Percentiles rank a stretch among this genome's conserved stretches.
Evolutionary conservation across 2,329 filamentous ascomycete genomes (phyloP).

Genomic region (Colletotrichum viniferum): DNA sequence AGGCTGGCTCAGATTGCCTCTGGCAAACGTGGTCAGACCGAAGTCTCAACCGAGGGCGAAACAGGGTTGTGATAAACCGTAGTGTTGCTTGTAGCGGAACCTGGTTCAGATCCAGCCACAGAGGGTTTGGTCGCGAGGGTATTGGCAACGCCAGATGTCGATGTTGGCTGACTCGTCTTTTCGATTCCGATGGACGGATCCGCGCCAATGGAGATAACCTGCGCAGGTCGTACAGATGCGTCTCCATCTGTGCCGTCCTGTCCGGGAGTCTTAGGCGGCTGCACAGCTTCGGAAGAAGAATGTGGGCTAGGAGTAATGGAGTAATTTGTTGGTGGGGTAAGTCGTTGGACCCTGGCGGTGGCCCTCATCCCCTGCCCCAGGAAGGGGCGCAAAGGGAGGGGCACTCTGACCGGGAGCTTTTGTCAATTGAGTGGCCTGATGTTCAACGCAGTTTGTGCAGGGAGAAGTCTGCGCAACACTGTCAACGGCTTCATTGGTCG

Average conservation of each 20-base stretch:
- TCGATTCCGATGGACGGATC: background rate
- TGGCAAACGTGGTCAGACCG: background rate
- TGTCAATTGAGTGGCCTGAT: background rate
- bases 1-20: background rate
- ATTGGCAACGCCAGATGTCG: background rate
- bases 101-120: rapidly evolving
- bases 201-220: background rate
- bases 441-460: background rate
- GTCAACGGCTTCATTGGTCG: background rate
- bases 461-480: background rate
- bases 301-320: background rate
- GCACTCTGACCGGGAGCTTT: background rate
- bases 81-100: rapidly evolving
- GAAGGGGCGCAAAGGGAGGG: background rate
- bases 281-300: background rate
- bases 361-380: background rate
- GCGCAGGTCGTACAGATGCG: background rate
- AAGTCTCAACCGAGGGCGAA: background rate
- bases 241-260: background rate
- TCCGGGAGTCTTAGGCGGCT: rapidly evolving
- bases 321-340: background rate
- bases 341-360: background rate
- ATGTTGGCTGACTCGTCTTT: background rate
- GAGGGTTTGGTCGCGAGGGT: background rate
- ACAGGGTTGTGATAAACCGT: rapidly evolving